Percentiles rank a stretch among this genome's conserved stretches.
Conservation (phyloP, 495 filamentous ascomycete species). For the Penicillium egyptiacum region DNA sequence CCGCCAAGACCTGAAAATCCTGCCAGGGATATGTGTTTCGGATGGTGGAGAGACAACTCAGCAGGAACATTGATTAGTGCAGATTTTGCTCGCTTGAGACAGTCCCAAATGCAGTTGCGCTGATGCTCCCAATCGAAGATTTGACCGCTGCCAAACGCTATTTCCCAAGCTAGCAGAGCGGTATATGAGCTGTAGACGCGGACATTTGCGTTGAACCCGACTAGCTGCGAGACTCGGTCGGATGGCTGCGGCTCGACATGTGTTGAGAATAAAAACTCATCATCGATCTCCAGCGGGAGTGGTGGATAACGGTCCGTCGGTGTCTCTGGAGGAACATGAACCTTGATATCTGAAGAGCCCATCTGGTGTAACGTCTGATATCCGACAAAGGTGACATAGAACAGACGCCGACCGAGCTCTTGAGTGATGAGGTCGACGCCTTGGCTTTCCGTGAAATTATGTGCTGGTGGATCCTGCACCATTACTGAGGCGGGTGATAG, state of each 20-base stretch:
- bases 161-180: constrained; percentile 64
- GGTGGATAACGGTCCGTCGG: constrained; percentile 74
- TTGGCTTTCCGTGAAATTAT: constrained; percentile 24
- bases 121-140: constrained; percentile 74
- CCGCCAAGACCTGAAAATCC: constrained; percentile 14
- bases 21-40: constrained; percentile 16
- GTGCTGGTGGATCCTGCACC: constrained; percentile 22
- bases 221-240: constrained; percentile 59
- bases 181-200: constrained; percentile 71
- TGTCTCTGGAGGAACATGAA: constrained; percentile 69
- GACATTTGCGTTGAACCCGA: constrained; percentile 76
- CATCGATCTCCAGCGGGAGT: constrained; percentile 76
- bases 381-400: constrained; percentile 72
- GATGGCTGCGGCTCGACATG: constrained; percentile 64
- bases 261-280: constrained; percentile 66
- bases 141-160: constrained; percentile 68
- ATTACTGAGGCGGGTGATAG: constrained; percentile 28
- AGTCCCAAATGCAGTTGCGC: constrained; percentile 59
- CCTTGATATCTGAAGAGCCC: constrained; percentile 61
- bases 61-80: constrained; percentile 59
- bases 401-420: constrained; percentile 75
- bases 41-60: constrained; percentile 55
- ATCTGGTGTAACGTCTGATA: constrained; percentile 65
- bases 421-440: constrained; percentile 66
- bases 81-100: constrained; percentile 59